Conservation (phyloP, 2,329 filamentous ascomycete species). For the Aureobasidium sp. region DNA sequence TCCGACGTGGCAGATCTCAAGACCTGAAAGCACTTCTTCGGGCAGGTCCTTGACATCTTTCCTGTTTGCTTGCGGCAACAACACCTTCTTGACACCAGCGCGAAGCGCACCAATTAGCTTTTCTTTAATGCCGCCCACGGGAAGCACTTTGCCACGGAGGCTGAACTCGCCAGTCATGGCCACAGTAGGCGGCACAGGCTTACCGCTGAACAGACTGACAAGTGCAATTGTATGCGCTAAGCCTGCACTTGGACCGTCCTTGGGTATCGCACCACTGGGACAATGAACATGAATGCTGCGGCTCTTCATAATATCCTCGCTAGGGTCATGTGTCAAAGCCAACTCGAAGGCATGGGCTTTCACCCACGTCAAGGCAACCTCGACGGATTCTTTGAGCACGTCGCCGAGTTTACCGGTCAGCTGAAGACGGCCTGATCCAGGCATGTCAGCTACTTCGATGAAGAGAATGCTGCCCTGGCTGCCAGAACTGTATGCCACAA, state of each 20-base stretch:
- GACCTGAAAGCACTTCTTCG: constrained; percentile 74
- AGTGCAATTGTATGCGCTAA: constrained; percentile 91
- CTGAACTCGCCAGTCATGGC: constrained; percentile 86
- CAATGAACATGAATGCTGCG: constrained; percentile 94
- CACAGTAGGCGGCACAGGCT: constrained; percentile 79
- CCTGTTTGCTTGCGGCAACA: constrained; percentile 79
- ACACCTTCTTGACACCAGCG: constrained; percentile 88
- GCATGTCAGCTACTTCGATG: constrained; percentile 97
- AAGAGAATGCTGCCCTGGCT: constrained; percentile 95
- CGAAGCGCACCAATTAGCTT: constrained; percentile 91
- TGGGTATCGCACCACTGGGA: constrained; percentile 87
- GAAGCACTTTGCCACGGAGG: constrained; percentile 81
- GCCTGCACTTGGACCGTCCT: constrained; percentile 78
- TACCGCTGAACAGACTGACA: constrained; percentile 80
- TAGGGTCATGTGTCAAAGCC: constrained; percentile 70
- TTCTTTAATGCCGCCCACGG: constrained; percentile 97
- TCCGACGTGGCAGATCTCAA: constrained; percentile 82
- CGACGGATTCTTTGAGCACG: constrained; percentile 93
- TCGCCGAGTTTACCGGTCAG: constrained; percentile 94
- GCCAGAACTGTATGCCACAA: constrained; percentile 89
- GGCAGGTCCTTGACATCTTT: constrained; percentile 92
- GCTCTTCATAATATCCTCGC: constrained; percentile 91
- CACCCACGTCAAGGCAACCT: constrained; percentile 94
- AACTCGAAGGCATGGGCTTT: constrained; percentile 92
- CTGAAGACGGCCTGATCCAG: constrained; percentile 83